Conservation (phyloP, 352 stramenopile genomes). For the Phytophthora quininea region DNA sequence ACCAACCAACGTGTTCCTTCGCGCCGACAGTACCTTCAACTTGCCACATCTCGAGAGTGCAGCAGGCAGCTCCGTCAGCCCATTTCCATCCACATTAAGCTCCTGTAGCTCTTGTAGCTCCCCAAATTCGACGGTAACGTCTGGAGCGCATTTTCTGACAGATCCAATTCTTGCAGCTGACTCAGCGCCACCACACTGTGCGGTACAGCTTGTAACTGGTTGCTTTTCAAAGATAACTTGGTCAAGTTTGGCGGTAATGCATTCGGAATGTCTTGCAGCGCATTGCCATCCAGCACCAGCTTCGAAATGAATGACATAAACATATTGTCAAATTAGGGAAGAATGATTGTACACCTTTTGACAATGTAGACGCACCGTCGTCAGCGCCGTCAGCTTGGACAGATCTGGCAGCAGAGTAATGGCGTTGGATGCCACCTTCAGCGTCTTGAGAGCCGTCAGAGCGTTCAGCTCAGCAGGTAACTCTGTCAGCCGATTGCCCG, state of each 20-base stretch:
- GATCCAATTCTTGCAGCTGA: slow-evolving; percentile 71
- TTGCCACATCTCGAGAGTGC: slow-evolving; percentile 63
- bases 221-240: slow-evolving; percentile 79
- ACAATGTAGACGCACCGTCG: slow-evolving; percentile 48
- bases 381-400: slow-evolving; percentile 66
- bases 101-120: slow-evolving; percentile 64
- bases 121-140: slow-evolving; percentile 51
- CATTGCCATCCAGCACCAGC: slow-evolving; percentile 79
- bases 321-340: neutral
- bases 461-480: slow-evolving; percentile 45
- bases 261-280: slow-evolving; percentile 57
- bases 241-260: slow-evolving; percentile 71
- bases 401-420: slow-evolving; percentile 68
- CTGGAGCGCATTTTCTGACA: slow-evolving; percentile 63
- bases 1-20: slow-evolving; percentile 55
- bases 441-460: slow-evolving; percentile 67
- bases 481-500: slow-evolving; percentile 63
- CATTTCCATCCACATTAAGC: slow-evolving; percentile 72
- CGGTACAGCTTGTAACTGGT: slow-evolving; percentile 55
- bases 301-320: slow-evolving; percentile 19
- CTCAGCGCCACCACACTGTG: slow-evolving; percentile 48
- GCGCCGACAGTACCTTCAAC: slow-evolving; percentile 76
- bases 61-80: slow-evolving; percentile 46
- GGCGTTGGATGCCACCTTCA: slow-evolving; percentile 73
- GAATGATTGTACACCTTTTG: slow-evolving; percentile 1